phyloP scores from a whole-genome alignment of 2,329 filamentous ascomycete species.

The Helotiales sp. region DNA sequence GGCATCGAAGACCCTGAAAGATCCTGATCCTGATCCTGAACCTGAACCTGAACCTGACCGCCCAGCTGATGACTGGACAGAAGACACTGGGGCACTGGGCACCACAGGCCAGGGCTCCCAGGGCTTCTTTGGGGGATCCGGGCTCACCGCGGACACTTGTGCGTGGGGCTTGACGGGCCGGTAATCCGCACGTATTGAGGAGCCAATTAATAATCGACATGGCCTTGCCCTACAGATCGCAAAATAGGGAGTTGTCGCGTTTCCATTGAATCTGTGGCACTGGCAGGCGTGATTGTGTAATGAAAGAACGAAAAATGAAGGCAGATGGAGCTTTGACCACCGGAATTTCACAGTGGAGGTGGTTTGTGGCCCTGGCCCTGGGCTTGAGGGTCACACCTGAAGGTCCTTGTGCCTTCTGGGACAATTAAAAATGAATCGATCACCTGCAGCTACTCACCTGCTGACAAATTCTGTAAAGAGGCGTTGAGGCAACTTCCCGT shows the following conservation, averaged over 20 bases:
- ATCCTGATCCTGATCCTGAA: slow-evolving; percentile 6
- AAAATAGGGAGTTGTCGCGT: not conserved
- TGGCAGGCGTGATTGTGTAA: not conserved
- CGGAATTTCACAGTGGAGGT: not conserved
- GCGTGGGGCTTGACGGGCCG: not conserved
- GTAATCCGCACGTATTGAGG: not conserved
- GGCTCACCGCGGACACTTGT: not conserved
- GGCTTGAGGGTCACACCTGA: not conserved
- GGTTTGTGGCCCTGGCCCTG: no score
- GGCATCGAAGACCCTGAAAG: slow-evolving; percentile 3
- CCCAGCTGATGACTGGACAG: slow-evolving; percentile 7
- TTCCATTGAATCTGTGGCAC: not conserved
- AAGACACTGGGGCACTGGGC: not conserved
- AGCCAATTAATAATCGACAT: not conserved
- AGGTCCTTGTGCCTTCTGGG: not conserved
- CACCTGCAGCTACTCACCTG: not conserved
- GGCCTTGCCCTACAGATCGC: not conserved
- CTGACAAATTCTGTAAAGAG: not conserved
- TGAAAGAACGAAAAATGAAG: not conserved
- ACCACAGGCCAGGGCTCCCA: not conserved
- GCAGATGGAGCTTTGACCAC: not conserved
- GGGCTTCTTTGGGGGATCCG: slow-evolving; percentile 3
- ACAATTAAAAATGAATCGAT: not conserved
- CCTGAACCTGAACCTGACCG: slow-evolving; percentile 8
- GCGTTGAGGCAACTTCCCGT: not conserved